Evolutionary conservation across 2,329 filamentous ascomycete genomes (phyloP).

Genomic region (Xylaria sp.): DNA sequence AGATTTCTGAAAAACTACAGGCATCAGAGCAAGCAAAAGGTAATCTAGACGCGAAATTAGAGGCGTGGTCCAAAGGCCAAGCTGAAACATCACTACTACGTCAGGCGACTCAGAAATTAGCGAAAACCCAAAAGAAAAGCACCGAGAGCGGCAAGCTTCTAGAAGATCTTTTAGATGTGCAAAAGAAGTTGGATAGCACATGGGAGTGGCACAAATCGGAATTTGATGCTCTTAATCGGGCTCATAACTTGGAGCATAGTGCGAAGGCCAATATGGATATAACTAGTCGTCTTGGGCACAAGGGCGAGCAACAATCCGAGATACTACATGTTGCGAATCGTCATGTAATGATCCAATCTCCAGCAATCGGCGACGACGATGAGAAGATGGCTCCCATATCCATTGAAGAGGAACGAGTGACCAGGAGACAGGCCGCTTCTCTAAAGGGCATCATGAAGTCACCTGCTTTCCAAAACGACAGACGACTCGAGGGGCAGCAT

Average conservation of each 20-base stretch:
- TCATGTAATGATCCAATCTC: slow-evolving; percentile 45
- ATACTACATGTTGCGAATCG: slow-evolving; percentile 36
- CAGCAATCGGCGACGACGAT: slow-evolving; percentile 39
- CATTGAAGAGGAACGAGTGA: slow-evolving; percentile 47
- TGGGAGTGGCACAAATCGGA: slow-evolving; percentile 37
- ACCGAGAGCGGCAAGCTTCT: slow-evolving; percentile 40
- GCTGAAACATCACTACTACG: slow-evolving; percentile 39
- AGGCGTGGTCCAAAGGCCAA: slow-evolving; percentile 42
- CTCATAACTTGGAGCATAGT: slow-evolving; percentile 23
- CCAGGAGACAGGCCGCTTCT: slow-evolving; percentile 43
- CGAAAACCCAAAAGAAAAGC: slow-evolving; percentile 36
- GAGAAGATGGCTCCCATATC: slow-evolving; percentile 43
- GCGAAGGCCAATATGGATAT: slow-evolving; percentile 8
- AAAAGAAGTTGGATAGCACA: slow-evolving; percentile 40
- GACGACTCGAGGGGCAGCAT: slow-evolving; percentile 22
- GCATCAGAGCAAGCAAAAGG: slow-evolving; percentile 33
- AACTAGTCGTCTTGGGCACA: not conserved
- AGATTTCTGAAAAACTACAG: slow-evolving; percentile 35
- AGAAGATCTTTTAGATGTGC: slow-evolving; percentile 38
- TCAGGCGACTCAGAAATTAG: slow-evolving; percentile 38
- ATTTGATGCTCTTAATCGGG: slow-evolving; percentile 28
- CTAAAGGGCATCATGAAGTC: slow-evolving; percentile 48
- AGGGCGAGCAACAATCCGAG: slow-evolving; percentile 1
- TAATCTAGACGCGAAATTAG: slow-evolving; percentile 36
- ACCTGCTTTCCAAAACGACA: slow-evolving; percentile 6